These are phyloP conservation scores for Plectranthus barbatus DNA, from an alignment of 257 asterid genomes.

Conservation along the genomic window DNA sequence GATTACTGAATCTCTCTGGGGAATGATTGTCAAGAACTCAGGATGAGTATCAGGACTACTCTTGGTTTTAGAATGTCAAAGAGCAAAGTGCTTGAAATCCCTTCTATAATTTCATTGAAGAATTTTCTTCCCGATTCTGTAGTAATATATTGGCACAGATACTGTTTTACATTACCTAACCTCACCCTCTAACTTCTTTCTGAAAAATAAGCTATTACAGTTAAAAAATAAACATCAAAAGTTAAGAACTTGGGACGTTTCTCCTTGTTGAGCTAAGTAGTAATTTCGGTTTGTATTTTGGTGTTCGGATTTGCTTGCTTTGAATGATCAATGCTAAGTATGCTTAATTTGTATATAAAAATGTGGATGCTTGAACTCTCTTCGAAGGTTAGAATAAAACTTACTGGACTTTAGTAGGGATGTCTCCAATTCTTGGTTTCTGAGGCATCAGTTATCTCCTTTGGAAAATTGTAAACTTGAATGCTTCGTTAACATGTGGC, in stretches of 20 bases:
- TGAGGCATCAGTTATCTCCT: not conserved
- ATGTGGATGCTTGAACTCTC: not conserved
- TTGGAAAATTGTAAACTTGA: not conserved
- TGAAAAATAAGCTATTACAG: not conserved
- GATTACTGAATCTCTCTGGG: not conserved
- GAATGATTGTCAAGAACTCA: not conserved
- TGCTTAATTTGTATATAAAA: not conserved
- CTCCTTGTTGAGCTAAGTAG: not conserved
- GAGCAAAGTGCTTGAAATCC: not conserved
- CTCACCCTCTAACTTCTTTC: not conserved
- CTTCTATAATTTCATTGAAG: not conserved
- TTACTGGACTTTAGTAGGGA: too few relatives aligned
- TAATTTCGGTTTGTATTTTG: not conserved
- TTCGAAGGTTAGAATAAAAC: not conserved
- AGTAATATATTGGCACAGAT: not conserved
- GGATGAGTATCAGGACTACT: not conserved
- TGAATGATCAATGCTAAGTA: not conserved
- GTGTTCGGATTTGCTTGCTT: slow-evolving; percentile 6
- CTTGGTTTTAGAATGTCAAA: not conserved
- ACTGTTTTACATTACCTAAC: not conserved
- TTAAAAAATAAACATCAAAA: not conserved
- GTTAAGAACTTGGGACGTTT: not conserved
- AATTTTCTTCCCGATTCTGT: not conserved
- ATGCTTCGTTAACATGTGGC: not conserved
- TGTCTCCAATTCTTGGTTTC: not conserved